Evolutionary conservation across 1,284 basidiomycete species (phyloP), one percentile per base, ranked within the genome.

Genomic region (Leccinum brunneo-olivaceum): DNA sequence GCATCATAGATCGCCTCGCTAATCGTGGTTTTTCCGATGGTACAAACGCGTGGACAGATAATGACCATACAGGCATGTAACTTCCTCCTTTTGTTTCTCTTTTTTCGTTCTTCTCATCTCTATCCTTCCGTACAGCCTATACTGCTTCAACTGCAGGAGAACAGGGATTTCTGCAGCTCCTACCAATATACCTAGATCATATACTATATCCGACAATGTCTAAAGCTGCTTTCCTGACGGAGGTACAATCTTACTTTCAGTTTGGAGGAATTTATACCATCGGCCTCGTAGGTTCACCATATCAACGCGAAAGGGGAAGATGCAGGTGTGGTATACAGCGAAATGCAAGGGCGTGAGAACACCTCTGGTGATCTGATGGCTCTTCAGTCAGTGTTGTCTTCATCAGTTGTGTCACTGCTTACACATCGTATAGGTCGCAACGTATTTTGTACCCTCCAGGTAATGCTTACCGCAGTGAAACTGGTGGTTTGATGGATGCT

Each of bases 331-430:
- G 96, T 99, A 21, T 97, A 94, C 64, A 90, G 86, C 55, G 90
- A 95, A 69, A 99, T 99, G 96, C 95, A 98, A 69, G 96, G 92
- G 1, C 77, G 95, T 38, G 88, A 98, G 69, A 98, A 98, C 59
- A 90, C 88, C 5, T 79, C 88, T 0, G 83, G 80, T 11, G 92
- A 97, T 68, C 71, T 97, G 33, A 94, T 98, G 87, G 81, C 84
- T 39, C 74, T 95, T 34, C 70, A 79, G 90, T 91, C 55, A 44
- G 72, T 67, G 9, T 39, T 33, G 11, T 25, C 27, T 34, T 33
- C 12, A 20, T 30, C 14, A 33, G 34, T 20, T 18, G 28, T 9
- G 7, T 38, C 18, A 16, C 6, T 42, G 32, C 43, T 59, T 11
- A 52, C 34, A 40, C 44, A 29, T 44, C 30, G 29, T 38, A 40